Percentiles rank a stretch among this genome's conserved stretches.
phyloP scores from a whole-genome alignment of 2,329 filamentous ascomycete species.

The Aureobasidium uvarum region DNA sequence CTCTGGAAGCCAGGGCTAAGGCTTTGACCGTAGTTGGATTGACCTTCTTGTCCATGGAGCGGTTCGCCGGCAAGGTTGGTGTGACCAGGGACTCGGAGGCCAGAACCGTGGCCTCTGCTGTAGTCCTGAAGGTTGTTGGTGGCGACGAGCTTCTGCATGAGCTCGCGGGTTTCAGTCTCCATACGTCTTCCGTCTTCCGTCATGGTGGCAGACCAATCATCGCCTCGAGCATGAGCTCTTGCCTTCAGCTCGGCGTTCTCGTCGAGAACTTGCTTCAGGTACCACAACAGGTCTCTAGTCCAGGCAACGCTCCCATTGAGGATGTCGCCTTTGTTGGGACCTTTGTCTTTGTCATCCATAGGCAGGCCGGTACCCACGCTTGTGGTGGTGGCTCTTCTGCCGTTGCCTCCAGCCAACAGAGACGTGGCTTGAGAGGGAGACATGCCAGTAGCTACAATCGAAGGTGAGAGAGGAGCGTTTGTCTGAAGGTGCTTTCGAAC shows the following conservation, averaged over 20 bases:
- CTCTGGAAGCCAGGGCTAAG: slow-evolving; percentile 57
- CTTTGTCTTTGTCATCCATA: slow-evolving; percentile 96
- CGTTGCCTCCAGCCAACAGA: slow-evolving; percentile 78
- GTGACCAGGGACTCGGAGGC: slow-evolving; percentile 86
- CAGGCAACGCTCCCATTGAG: slow-evolving; percentile 95
- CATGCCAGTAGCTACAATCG: slow-evolving; percentile 67
- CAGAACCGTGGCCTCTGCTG: slow-evolving; percentile 76
- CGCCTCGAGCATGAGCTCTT: slow-evolving; percentile 68
- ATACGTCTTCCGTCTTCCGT: slow-evolving; percentile 94
- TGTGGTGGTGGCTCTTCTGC: slow-evolving; percentile 65
- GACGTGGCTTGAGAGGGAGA: slow-evolving; percentile 78
- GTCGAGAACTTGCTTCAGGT: slow-evolving; percentile 82
- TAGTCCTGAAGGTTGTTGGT: slow-evolving; percentile 51
- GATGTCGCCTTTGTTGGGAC: slow-evolving; percentile 97
- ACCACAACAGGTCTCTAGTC: slow-evolving; percentile 98
- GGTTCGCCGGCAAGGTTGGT: slow-evolving; percentile 87
- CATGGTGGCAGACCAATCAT: slow-evolving; percentile 73
- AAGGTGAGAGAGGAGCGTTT: slow-evolving; percentile 84
- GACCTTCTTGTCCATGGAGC: slow-evolving; percentile 53
- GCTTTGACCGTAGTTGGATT: slow-evolving; percentile 38
- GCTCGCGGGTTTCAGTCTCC: slow-evolving; percentile 87
- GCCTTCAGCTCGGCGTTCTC: slow-evolving; percentile 85
- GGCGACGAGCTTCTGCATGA: slow-evolving; percentile 75
- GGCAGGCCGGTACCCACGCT: slow-evolving; percentile 88
- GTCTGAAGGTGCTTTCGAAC: slow-evolving; percentile 92